Conservation (phyloP, 179 eudicot species). For the Patellifolia procumbens region DNA sequence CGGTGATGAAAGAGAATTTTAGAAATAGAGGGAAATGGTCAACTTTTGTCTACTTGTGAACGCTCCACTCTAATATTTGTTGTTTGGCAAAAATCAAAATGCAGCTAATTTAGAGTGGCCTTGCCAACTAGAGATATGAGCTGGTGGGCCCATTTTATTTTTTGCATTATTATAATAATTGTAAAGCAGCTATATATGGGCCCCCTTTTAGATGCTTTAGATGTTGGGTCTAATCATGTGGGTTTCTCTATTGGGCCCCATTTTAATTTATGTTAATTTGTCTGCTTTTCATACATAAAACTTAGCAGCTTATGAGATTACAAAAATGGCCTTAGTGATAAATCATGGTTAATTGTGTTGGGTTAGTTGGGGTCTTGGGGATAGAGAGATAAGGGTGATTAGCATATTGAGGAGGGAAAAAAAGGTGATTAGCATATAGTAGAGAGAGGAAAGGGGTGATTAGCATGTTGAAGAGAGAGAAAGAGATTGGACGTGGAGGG, state of each 20-base stretch:
- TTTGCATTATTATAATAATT: slow-evolving; percentile 17
- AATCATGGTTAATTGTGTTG: neutral
- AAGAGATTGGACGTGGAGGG: too few relatives aligned
- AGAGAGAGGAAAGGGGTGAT: too few relatives aligned
- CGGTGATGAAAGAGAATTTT: slow-evolving; percentile 2
- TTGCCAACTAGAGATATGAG: slow-evolving; percentile 21
- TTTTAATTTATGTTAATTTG: slow-evolving; percentile 6
- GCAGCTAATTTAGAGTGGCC: slow-evolving; percentile 25
- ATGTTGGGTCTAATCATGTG: slow-evolving; percentile 38
- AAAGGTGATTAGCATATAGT: too few relatives aligned
- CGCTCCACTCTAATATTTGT: slow-evolving; percentile 22
- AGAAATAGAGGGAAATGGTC: slow-evolving; percentile 1
- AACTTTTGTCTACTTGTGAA: slow-evolving; percentile 24
- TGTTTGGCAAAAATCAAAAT: slow-evolving; percentile 11
- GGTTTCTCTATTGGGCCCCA: slow-evolving; percentile 10
- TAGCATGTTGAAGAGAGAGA: too few relatives aligned
- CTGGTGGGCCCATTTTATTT: slow-evolving; percentile 28
- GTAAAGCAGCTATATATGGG: slow-evolving; percentile 10
- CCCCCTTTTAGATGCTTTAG: slow-evolving; percentile 25
- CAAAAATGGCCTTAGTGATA: neutral
- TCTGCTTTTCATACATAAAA: neutral
- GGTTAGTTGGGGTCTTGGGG: too few relatives aligned
- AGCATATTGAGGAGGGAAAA: too few relatives aligned
- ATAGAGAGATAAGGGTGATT: too few relatives aligned
- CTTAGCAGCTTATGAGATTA: neutral